These are phyloP conservation scores for Nicotiana knightiana DNA, from an alignment of 257 asterid species.

Conservation along the genomic window DNA sequence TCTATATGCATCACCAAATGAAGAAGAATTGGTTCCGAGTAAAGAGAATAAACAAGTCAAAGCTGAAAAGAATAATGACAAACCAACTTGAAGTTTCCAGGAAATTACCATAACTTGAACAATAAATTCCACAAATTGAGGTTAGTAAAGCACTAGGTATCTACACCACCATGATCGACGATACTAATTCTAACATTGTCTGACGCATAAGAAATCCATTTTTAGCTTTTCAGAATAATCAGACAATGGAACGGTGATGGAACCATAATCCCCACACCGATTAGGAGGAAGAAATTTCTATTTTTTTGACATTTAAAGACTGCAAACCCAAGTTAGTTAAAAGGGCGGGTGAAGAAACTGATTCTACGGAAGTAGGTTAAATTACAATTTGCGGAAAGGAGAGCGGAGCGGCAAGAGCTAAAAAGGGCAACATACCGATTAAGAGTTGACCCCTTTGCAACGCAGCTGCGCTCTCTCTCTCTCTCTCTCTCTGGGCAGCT, in stretches of 20 bases:
- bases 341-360: not conserved
- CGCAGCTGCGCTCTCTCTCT: not conserved
- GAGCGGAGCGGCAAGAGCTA: too few species aligned
- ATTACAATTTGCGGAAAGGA: too few species aligned
- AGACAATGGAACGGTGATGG: not conserved
- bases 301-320: not conserved
- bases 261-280: not conserved
- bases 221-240: not conserved
- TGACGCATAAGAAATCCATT: not conserved
- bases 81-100: not conserved
- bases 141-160: not conserved
- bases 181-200: not conserved
- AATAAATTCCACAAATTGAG: not conserved
- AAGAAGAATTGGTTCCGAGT: not conserved
- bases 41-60: not conserved
- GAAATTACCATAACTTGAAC: not conserved
- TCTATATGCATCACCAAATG: not conserved
- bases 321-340: not conserved
- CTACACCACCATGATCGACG: not conserved
- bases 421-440: not conserved
- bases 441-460: not conserved
- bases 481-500: not conserved
- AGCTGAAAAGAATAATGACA: not conserved
- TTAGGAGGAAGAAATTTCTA: not conserved
- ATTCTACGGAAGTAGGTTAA: not conserved